Evolutionary conservation across 306 rosid genomes (phyloP).

Genomic region (Carpinus fangiana): DNA sequence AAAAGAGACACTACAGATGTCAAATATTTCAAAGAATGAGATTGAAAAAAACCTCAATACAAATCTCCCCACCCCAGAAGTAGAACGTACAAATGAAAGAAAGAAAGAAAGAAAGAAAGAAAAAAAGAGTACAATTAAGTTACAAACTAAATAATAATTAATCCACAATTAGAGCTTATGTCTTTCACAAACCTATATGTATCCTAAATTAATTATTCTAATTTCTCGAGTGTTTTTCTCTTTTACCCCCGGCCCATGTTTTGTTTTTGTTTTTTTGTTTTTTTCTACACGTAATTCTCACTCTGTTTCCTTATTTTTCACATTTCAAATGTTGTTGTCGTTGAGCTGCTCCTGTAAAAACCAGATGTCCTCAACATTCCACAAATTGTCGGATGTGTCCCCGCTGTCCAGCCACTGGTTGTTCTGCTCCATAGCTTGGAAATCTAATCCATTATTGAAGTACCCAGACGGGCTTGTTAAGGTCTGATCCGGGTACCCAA

Average conservation of each 20-base stretch:
- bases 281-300: not conserved
- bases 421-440: constrained; percentile 50
- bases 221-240: constrained; percentile 20
- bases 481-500: constrained; percentile 28
- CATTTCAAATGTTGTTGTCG: constrained; percentile 39
- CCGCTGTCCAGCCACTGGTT: constrained; percentile 51
- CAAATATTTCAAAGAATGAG: constrained; percentile 49
- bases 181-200: constrained; percentile 33
- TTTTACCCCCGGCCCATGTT: not conserved
- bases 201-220: constrained; percentile 31
- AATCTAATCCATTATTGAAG: constrained; percentile 44
- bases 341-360: constrained; percentile 61
- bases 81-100: constrained; percentile 7
- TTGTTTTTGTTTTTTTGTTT: not conserved
- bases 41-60: constrained; percentile 35
- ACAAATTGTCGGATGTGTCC: constrained; percentile 59
- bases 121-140: constrained; percentile 20
- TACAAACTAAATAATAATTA: constrained; percentile 18
- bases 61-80: constrained; percentile 37
- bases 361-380: constrained; percentile 68
- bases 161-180: constrained; percentile 30
- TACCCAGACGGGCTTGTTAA: constrained; percentile 45
- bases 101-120: constrained; percentile 21
- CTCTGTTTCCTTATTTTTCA: not conserved
- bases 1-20: not conserved